Conservation (phyloP, 768 basidiomycete genomes). For the Melanogaster broomeanus region DNA sequence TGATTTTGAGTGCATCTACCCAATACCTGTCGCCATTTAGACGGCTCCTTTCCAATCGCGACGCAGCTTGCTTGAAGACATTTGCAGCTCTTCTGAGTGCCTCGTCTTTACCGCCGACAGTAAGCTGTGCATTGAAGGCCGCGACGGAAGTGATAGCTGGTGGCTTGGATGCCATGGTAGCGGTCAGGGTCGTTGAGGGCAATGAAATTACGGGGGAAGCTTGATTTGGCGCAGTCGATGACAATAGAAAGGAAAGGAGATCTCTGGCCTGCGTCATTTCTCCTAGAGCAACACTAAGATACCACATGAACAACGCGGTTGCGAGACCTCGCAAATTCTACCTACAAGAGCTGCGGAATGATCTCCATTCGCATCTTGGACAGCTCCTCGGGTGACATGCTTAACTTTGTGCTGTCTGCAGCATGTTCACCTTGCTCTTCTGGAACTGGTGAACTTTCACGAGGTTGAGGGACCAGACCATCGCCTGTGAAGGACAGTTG, state of each 20-base stretch:
- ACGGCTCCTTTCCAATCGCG: slow-evolving; percentile 65
- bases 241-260: slow-evolving; percentile 60
- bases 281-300: slow-evolving; percentile 64
- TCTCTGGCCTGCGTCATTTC: slow-evolving; percentile 81
- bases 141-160: slow-evolving; percentile 65
- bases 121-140: slow-evolving; percentile 70
- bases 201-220: slow-evolving; percentile 28
- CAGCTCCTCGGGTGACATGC: slow-evolving; percentile 76
- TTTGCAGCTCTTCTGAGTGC: slow-evolving; percentile 72
- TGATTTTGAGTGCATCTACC: slow-evolving; percentile 77
- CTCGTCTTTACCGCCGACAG: slow-evolving; percentile 80
- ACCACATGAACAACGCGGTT: slow-evolving; percentile 14
- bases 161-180: slow-evolving; percentile 67
- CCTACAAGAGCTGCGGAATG: slow-evolving; percentile 72
- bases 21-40: slow-evolving; percentile 73
- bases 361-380: slow-evolving; percentile 74
- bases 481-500: slow-evolving; percentile 22
- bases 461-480: slow-evolving; percentile 22
- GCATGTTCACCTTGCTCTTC: slow-evolving; percentile 33
- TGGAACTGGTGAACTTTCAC: slow-evolving; percentile 24
- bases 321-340: slow-evolving; percentile 11
- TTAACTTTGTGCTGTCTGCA: slow-evolving; percentile 31
- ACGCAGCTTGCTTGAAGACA: slow-evolving; percentile 69
- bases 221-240: slow-evolving; percentile 40
- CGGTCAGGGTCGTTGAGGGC: slow-evolving; percentile 46